Percentiles rank a stretch among this genome's conserved stretches.
phyloP scores from a whole-genome alignment of 2,329 filamentous ascomycete species.

The Phyllosticta citriasiana region DNA sequence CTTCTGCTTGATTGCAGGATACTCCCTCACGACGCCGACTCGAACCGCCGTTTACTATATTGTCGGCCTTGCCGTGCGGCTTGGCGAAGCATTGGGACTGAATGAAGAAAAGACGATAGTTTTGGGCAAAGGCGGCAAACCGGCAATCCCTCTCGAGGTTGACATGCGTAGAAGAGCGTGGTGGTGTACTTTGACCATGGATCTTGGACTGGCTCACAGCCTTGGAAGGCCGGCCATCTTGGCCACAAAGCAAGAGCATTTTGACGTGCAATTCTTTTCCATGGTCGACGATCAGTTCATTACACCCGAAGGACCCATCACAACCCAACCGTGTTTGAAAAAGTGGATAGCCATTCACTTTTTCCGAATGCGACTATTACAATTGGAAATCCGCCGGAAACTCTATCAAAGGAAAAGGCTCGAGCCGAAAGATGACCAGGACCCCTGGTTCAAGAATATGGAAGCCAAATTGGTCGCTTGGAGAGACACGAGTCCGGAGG shows the following conservation, averaged over 20 bases:
- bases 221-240: constrained; percentile 82
- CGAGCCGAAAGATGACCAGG: constrained; percentile 65
- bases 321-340: constrained; percentile 62
- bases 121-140: constrained; percentile 47
- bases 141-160: constrained; percentile 61
- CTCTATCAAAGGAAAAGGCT: constrained; percentile 76
- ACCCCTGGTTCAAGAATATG: constrained; percentile 82
- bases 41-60: constrained; percentile 90
- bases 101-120: constrained; percentile 82
- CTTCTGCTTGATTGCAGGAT: constrained; percentile 75
- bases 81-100: constrained; percentile 81
- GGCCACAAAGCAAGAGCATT: constrained; percentile 68
- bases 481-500: constrained; percentile 65
- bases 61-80: constrained; percentile 73
- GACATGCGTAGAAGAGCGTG: constrained; percentile 83
- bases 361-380: constrained; percentile 78
- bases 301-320: constrained; percentile 61
- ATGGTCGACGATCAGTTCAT: constrained; percentile 76
- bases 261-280: constrained; percentile 80
- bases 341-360: constrained; percentile 90
- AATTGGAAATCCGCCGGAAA: constrained; percentile 76
- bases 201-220: constrained; percentile 76
- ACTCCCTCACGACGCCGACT: constrained; percentile 86
- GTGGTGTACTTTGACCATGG: constrained; percentile 83
- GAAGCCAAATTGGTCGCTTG: constrained; percentile 68